These are phyloP conservation scores for Paecilomyces fulvus DNA, from an alignment of 2,329 filamentous ascomycete species.

Conservation along the genomic window DNA sequence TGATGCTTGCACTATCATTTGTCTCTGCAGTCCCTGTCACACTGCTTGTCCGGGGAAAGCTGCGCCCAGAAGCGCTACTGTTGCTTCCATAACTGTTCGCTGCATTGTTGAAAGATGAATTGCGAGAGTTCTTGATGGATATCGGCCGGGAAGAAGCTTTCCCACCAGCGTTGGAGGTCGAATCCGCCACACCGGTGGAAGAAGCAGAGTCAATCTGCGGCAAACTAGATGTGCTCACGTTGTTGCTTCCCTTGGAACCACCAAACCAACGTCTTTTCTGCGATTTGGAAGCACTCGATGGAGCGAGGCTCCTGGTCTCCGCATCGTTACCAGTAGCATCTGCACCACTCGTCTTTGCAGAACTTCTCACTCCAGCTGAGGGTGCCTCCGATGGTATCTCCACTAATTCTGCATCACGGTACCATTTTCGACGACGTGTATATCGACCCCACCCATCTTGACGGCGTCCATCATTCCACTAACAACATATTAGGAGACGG, in stretches of 20 bases:
- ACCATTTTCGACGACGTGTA: conserved; percentile 91
- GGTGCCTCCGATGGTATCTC: conserved; percentile 51
- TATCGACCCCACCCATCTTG: conserved; percentile 90
- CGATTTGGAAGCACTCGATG: conserved; percentile 20
- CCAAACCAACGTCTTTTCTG: conserved; percentile 32
- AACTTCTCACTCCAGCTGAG: conserved; percentile 22
- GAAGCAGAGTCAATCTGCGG: conserved; percentile 1
- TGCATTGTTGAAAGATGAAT: conserved; percentile 14
- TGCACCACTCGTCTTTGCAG: conserved; percentile 13
- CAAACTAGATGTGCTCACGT: background rate
- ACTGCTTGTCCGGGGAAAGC: conserved; percentile 4
- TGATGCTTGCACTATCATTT: conserved; percentile 24
- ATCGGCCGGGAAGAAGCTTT: conserved; percentile 20
- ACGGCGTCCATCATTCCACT: conserved; percentile 85
- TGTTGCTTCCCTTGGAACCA: conserved; percentile 22
- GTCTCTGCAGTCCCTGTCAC: conserved; percentile 15
- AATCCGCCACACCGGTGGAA: background rate
- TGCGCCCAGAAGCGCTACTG: conserved; percentile 12
- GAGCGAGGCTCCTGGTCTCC: conserved; percentile 18
- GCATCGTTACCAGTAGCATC: conserved; percentile 13
- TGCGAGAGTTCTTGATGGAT: conserved; percentile 21
- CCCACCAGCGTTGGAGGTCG: conserved; percentile 7
- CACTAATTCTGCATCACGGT: conserved; percentile 88
- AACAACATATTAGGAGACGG: conserved; percentile 4
- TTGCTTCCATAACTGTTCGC: conserved; percentile 13